Evolutionary conservation across 164 flowering plant genomes (phyloP), one percentile per base, ranked within the genome.

Genomic region (Tinospora cordifolia): DNA sequence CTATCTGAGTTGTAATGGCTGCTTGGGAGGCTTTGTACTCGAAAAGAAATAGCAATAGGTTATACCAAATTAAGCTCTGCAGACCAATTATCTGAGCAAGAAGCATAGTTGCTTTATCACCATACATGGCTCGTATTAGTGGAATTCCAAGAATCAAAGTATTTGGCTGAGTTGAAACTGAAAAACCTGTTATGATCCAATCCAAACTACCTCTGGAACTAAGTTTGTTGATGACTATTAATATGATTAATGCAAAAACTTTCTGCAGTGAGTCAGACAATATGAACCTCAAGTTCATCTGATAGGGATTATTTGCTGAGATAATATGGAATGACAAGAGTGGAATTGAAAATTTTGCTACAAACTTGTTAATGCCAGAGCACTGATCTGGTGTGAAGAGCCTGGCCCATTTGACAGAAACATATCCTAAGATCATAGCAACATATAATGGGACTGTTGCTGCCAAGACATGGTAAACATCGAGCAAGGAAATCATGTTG

Each of bases 301-400:
- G 82, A 78, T 87, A 90, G 19, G 86, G 92, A 69, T 90, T 82
- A 77, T 78, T 88, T 13, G 62, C 47, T 7, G 98, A 80, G 58
- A 89, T 84, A 34, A 89, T 75, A 46, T 76, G 79, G 80, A 90
- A 89, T 11, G 93, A 85, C 63, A 90, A 62, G 3, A 90, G 76
- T 15, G 98, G 96, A 57, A 92, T 83, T 21, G 96, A 85, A 73
- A 87, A 82, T 65, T 84, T 90, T 0, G 94, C 85, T 9, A 92
- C 94, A 66, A 90, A 92, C 75, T 82, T 90, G 86, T 90, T 92
- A 59, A 92, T 92, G 66, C 93, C 98, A 3, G 88, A 71, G 78
- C 96, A 92, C 80, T 92, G 96, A 62, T 87, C 96, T 22, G 87
- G 82, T 15, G 88, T 81, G 78, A 92, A 92, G 65, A 92, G 78